Percentiles rank a stretch among this genome's conserved stretches.
Conservation (phyloP, 139 green algal species). For the Trebouxia sp. region DNA sequence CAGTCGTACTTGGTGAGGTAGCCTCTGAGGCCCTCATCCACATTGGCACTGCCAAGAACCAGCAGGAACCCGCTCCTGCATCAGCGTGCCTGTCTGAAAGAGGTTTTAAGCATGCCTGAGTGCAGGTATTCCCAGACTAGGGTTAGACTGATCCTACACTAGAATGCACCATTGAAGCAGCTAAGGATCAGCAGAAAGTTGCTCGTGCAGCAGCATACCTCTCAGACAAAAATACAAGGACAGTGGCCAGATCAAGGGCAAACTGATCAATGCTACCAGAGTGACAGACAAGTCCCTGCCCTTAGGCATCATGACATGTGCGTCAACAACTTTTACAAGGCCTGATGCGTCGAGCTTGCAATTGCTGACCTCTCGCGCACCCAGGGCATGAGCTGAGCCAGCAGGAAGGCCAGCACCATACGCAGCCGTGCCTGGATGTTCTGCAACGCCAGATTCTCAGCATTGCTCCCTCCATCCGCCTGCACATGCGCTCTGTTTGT, state of each 20-base stretch:
- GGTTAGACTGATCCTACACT: too few species aligned
- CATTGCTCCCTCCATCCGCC: conserved; percentile 74
- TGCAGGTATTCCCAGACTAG: not conserved
- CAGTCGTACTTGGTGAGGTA: conserved; percentile 94
- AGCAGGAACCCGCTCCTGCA: conserved; percentile 81
- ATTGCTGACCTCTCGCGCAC: conserved; percentile 34
- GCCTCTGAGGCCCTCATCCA: conserved; percentile 93
- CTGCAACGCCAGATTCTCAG: conserved; percentile 96
- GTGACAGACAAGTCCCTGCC: too few species aligned
- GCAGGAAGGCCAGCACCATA: conserved; percentile 96
- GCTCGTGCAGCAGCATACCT: too few species aligned
- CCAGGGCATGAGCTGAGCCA: conserved; percentile 88
- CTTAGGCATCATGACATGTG: too few species aligned
- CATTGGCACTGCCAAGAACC: conserved; percentile 94
- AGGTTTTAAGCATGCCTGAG: not conserved
- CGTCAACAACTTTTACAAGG: too few species aligned
- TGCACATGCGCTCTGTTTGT: conserved; percentile 1
- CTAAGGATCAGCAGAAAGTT: too few species aligned
- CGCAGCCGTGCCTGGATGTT: conserved; percentile 92
- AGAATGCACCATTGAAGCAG: too few species aligned
- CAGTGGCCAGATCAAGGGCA: too few species aligned
- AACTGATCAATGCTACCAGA: too few species aligned
- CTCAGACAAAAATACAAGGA: too few species aligned
- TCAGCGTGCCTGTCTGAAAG: conserved; percentile 29
- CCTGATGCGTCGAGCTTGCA: too few species aligned